phyloP scores from a whole-genome alignment of 2,329 filamentous ascomycete species.

The Karstenula rhodostoma region DNA sequence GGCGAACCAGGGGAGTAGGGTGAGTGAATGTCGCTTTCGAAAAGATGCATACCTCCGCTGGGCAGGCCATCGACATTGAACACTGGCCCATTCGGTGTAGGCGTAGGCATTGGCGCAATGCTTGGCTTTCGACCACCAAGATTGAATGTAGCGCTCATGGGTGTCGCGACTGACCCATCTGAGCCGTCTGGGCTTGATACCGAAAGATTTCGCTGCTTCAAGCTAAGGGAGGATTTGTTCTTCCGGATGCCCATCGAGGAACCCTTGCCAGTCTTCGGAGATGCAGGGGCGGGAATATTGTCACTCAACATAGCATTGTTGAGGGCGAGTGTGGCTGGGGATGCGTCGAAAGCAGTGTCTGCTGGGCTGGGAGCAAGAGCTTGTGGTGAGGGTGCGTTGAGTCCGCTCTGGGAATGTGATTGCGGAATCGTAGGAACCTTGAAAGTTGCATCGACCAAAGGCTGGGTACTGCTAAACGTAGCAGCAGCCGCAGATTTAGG shows the following conservation, averaged over 20 bases:
- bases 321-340: constrained; percentile 47
- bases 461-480: constrained; percentile 36
- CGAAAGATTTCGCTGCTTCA: constrained; percentile 79
- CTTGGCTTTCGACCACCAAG: constrained; percentile 58
- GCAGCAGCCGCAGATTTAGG: constrained; percentile 48
- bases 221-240: constrained; percentile 65
- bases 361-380: constrained; percentile 50
- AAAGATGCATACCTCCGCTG: constrained; percentile 77
- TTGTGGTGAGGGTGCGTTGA: constrained; percentile 43
- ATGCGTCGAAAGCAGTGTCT: constrained; percentile 52
- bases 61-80: constrained; percentile 67
- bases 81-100: constrained; percentile 71
- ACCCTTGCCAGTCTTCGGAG: constrained; percentile 44
- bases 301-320: constrained; percentile 55
- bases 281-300: constrained; percentile 47
- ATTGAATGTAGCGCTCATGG: constrained; percentile 73
- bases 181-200: constrained; percentile 66
- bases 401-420: constrained; percentile 31
- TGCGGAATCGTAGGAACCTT: constrained; percentile 45
- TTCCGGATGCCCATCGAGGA: constrained; percentile 51
- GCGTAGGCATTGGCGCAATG: constrained; percentile 69
- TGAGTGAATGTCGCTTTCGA: constrained; percentile 83
- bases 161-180: constrained; percentile 77
- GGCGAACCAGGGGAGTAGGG: constrained; percentile 70
- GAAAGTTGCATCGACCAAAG: constrained; percentile 37